Conservation (phyloP, 768 basidiomycete species). For the Leccinum ochraceum region DNA sequence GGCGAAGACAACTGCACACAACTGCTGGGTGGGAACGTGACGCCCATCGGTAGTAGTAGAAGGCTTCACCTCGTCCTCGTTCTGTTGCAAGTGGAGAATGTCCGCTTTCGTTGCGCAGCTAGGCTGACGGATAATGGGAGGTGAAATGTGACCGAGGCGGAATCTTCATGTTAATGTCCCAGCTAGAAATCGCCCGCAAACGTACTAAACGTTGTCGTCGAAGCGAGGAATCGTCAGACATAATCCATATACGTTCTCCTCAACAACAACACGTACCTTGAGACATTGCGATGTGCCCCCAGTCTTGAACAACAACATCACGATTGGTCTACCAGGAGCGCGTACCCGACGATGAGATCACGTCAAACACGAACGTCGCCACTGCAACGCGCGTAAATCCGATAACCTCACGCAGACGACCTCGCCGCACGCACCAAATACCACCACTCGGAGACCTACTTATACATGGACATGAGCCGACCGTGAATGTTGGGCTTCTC, state of each 20-base stretch:
- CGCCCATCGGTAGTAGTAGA: too few relatives aligned
- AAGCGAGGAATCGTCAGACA: constrained; percentile 2
- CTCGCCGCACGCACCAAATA: constrained; percentile 33
- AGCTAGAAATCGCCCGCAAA: constrained; percentile 77
- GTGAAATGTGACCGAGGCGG: constrained; percentile 47
- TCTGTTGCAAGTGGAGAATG: too few relatives aligned
- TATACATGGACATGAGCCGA: constrained; percentile 56
- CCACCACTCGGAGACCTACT: constrained; percentile 63
- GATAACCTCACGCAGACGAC: not conserved
- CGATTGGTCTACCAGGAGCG: constrained; percentile 67
- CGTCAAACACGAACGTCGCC: constrained; percentile 54
- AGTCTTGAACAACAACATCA: constrained; percentile 84
- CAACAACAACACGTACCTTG: constrained; percentile 30
- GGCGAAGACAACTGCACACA: too few relatives aligned
- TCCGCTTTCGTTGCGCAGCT: too few relatives aligned
- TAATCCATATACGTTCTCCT: too few relatives aligned
- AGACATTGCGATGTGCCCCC: constrained; percentile 65
- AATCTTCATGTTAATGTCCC: constrained; percentile 73
- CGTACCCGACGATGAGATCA: constrained; percentile 68
- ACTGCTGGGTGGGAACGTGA: too few relatives aligned
- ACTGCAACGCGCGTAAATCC: constrained; percentile 21
- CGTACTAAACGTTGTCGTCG: constrained; percentile 44
- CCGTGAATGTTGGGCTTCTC: constrained; percentile 81
- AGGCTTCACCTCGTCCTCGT: too few relatives aligned
- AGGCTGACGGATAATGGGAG: too few relatives aligned